Conservation (phyloP, 768 basidiomycete genomes). For the Mycena galopus region DNA sequence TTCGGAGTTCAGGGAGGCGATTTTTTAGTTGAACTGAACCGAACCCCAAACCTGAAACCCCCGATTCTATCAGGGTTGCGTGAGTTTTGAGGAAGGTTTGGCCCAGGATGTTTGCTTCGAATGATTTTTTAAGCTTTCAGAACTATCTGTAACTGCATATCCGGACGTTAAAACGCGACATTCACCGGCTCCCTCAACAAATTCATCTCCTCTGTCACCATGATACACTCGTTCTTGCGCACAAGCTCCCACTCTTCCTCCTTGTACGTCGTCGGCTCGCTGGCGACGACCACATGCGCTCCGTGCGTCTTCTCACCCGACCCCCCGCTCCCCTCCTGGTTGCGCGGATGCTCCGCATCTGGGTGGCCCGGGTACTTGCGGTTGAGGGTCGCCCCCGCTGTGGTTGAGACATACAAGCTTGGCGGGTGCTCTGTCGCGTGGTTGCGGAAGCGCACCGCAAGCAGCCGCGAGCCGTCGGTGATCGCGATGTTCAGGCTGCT, state of each 20-base stretch:
- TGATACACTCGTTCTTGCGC: slow-evolving; percentile 18
- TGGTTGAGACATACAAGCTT: slow-evolving; percentile 4
- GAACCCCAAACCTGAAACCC: too few relatives aligned
- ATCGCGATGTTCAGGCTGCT: background rate
- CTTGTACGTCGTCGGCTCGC: slow-evolving; percentile 16
- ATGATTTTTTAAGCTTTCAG: too few relatives aligned
- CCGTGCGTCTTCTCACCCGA: background rate
- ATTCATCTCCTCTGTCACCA: slow-evolving; percentile 16
- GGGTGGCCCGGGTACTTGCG: slow-evolving; percentile 22
- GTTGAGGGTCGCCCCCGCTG: slow-evolving; percentile 18
- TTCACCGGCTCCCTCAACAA: slow-evolving; percentile 2
- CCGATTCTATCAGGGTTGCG: too few relatives aligned
- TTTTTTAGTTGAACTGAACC: background rate
- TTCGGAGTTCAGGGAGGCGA: background rate
- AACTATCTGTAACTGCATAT: too few relatives aligned
- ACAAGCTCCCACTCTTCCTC: slow-evolving; percentile 10
- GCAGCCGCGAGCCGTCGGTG: background rate
- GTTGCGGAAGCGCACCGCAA: background rate
- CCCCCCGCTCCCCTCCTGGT: background rate
- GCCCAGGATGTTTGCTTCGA: too few relatives aligned
- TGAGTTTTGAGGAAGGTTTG: too few relatives aligned
- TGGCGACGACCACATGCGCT: slow-evolving; percentile 7
- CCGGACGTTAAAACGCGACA: slow-evolving; percentile 13
- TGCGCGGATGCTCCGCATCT: slow-evolving; percentile 3
- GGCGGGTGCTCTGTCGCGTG: background rate